A percentile compares a stretch with the other conserved stretches of the same genome.
phyloP scores from a whole-genome alignment of 495 filamentous ascomycete genomes.

The Trichoderma asperelloides region DNA sequence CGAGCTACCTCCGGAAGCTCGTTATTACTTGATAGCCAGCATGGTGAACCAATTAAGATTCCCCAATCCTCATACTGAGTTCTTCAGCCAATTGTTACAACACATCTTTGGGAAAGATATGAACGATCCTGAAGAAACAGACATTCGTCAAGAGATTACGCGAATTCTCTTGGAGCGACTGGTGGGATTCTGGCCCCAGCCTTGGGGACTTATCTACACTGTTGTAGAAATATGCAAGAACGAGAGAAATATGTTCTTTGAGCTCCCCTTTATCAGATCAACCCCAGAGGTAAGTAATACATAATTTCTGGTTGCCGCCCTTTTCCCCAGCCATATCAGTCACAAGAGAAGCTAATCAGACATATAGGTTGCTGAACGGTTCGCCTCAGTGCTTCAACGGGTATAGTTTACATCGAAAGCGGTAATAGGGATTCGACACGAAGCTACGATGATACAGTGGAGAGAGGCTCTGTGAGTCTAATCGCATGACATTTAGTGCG shows the following conservation, averaged over 20 bases:
- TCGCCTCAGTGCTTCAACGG: conserved; percentile 5
- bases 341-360: background rate
- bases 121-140: conserved; percentile 66
- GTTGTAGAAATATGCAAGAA: conserved; percentile 88
- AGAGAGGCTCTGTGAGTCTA: background rate
- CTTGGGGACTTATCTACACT: conserved; percentile 91
- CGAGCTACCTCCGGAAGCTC: conserved; percentile 63
- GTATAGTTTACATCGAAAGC: background rate
- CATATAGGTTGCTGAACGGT: conserved; percentile 11
- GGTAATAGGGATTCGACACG: background rate
- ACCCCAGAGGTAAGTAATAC: conserved; percentile 63
- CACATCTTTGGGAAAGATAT: conserved; percentile 76
- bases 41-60: conserved; percentile 90
- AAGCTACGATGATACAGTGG: background rate
- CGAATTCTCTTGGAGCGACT: conserved; percentile 80
- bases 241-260: conserved; percentile 79
- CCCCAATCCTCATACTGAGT: conserved; percentile 82
- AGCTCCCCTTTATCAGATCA: conserved; percentile 82
- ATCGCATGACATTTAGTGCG: background rate
- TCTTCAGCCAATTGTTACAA: conserved; percentile 81
- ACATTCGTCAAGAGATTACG: conserved; percentile 83
- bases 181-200: conserved; percentile 84
- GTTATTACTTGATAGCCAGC: conserved; percentile 74
- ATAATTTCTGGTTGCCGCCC: background rate
- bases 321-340: background rate